Evolutionary conservation across 495 filamentous ascomycete species (phyloP).

Genomic region (Rhypophila decipiens): DNA sequence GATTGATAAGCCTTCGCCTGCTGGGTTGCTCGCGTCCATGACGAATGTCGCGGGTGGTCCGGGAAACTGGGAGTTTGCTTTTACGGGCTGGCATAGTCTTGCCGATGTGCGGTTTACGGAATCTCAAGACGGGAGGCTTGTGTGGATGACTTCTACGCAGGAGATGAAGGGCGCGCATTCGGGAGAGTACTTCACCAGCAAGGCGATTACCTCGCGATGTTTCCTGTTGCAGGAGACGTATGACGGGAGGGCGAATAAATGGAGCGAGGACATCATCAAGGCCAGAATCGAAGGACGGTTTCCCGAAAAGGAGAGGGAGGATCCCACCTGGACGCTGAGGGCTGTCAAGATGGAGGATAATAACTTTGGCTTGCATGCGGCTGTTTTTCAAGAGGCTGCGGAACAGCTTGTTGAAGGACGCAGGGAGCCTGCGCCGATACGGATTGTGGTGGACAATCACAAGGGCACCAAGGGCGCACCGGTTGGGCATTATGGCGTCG

Average conservation of each 20-base stretch:
- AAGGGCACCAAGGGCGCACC: conserved; percentile 51
- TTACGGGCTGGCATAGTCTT: conserved; percentile 66
- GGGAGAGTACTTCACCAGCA: conserved; percentile 41
- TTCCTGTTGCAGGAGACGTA: conserved; percentile 68
- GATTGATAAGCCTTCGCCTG: conserved; percentile 65
- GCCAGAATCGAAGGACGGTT: conserved; percentile 82
- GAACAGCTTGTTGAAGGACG: conserved; percentile 49
- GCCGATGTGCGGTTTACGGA: conserved; percentile 68
- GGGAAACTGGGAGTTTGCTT: conserved; percentile 58
- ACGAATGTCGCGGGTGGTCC: conserved; percentile 47
- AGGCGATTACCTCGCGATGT: conserved; percentile 47
- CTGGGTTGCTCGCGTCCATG: conserved; percentile 48
- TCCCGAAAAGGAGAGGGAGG: conserved; percentile 69
- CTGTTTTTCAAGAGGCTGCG: conserved; percentile 66
- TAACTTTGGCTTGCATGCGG: conserved; percentile 61
- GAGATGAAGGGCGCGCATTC: conserved; percentile 47
- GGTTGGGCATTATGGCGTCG: conserved; percentile 63
- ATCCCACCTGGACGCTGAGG: conserved; percentile 70
- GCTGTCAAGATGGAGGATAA: conserved; percentile 53
- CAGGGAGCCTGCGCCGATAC: conserved; percentile 50
- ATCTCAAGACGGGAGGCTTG: conserved; percentile 60
- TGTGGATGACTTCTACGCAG: conserved; percentile 63
- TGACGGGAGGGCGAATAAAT: conserved; percentile 68
- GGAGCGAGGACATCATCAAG: conserved; percentile 80
- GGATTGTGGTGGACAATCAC: conserved; percentile 55